These are phyloP conservation scores for Starmerella sp. DNA, from an alignment of 805 yeast species.

Conservation along the genomic window DNA sequence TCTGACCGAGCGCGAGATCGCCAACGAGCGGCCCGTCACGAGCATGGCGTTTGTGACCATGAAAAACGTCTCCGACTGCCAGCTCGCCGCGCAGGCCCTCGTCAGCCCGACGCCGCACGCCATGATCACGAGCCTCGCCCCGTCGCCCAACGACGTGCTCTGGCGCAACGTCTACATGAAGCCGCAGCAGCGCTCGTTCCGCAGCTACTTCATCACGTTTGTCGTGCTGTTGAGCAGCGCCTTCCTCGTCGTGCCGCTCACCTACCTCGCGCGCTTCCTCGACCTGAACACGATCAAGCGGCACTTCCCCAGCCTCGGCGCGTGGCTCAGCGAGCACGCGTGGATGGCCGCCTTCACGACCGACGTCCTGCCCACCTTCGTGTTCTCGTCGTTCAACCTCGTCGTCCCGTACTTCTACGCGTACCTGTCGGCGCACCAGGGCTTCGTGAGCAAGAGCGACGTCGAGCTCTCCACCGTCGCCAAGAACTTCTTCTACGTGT, in stretches of 20 bases:
- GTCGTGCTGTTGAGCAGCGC: constrained; percentile 59
- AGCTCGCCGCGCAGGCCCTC: constrained; percentile 91
- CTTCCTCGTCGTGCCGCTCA: constrained; percentile 69
- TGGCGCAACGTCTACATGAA: constrained; percentile 87
- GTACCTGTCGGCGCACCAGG: constrained; percentile 73
- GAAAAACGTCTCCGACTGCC: constrained; percentile 93
- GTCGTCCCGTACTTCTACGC: constrained; percentile 78
- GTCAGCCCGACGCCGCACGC: constrained; percentile 80
- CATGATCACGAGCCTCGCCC: constrained; percentile 73
- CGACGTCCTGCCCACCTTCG: constrained; percentile 80
- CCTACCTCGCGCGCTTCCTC: constrained; percentile 71
- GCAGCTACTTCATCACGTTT: constrained; percentile 53
- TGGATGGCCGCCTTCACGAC: constrained; percentile 75
- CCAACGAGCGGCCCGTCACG: constrained; percentile 61
- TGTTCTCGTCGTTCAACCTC: constrained; percentile 74
- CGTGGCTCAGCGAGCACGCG: constrained; percentile 46
- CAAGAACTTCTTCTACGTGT: constrained; percentile 87
- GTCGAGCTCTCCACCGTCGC: constrained; percentile 83
- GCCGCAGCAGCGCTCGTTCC: constrained; percentile 54
- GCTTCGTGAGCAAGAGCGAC: constrained; percentile 83
- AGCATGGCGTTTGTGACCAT: constrained; percentile 89
- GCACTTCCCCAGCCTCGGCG: constrained; percentile 75
- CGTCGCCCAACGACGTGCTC: constrained; percentile 89
- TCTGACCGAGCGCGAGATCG: constrained; percentile 41
- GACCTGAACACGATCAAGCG: constrained; percentile 66